These are phyloP conservation scores for Huntiella abstrusa DNA, from an alignment of 2,329 filamentous ascomycete species.

Conservation along the genomic window DNA sequence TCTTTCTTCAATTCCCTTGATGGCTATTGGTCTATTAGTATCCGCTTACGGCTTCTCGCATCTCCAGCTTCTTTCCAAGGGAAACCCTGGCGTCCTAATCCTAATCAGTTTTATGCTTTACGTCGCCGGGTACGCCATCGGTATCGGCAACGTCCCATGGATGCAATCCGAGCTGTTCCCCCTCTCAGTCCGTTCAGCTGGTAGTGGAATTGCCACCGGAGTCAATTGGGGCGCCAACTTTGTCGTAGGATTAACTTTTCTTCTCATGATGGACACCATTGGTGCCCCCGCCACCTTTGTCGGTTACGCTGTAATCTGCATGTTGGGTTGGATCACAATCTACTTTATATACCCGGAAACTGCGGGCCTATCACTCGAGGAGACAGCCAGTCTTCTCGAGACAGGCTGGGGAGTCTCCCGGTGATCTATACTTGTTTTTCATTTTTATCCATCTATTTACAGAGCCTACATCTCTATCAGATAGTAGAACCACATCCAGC, in stretches of 20 bases:
- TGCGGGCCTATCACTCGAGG: conserved; percentile 61
- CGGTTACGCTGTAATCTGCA: conserved; percentile 57
- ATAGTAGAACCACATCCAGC: too few relatives aligned
- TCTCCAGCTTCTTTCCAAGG: conserved; percentile 27
- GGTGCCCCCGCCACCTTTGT: conserved; percentile 62
- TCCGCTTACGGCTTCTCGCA: conserved; percentile 56
- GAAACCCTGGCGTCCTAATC: conserved; percentile 34
- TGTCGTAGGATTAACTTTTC: conserved; percentile 64
- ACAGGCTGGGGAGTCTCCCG: conserved; percentile 49
- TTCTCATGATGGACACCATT: conserved; percentile 67
- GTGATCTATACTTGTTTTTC: neutral
- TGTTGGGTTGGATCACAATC: conserved; percentile 45
- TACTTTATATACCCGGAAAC: conserved; percentile 76
- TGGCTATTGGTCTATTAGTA: conserved; percentile 53
- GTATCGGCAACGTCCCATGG: conserved; percentile 86
- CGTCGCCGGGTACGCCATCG: conserved; percentile 69
- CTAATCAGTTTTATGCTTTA: conserved; percentile 63
- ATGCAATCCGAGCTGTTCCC: conserved; percentile 90
- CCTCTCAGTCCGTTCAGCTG: conserved; percentile 50
- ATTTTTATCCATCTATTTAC: neutral
- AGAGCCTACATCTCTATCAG: too few relatives aligned
- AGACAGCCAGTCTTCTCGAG: conserved; percentile 52
- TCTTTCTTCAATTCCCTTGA: conserved; percentile 66
- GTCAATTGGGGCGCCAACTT: conserved; percentile 85
- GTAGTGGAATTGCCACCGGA: conserved; percentile 54